Conservation (phyloP, 495 filamentous ascomycete genomes). For the Aspergillus conjunctus region DNA sequence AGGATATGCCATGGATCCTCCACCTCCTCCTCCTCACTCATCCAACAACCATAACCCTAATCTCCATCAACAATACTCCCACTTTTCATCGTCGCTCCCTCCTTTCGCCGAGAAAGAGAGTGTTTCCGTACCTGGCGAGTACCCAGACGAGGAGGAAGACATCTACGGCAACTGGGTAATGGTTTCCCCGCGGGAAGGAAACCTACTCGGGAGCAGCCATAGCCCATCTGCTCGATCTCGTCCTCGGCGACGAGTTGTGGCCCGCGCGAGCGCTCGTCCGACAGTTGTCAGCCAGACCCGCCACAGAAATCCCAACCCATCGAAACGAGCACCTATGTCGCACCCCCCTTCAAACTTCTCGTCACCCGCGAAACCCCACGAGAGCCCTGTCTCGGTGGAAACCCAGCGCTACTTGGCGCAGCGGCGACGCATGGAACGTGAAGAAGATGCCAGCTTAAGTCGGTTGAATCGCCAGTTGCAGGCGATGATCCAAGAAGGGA, state of each 20-base stretch:
- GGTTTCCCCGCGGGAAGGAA: conserved; percentile 48
- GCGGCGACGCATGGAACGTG: conserved; percentile 69
- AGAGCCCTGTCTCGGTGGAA: conserved; percentile 58
- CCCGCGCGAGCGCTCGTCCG: conserved; percentile 26
- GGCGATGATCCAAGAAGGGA: conserved; percentile 85
- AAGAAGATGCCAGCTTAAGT: conserved; percentile 75
- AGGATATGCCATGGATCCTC: conserved; percentile 58
- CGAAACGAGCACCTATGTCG: conserved; percentile 35
- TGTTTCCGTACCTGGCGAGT: conserved; percentile 33
- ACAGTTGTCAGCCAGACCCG: conserved; percentile 17
- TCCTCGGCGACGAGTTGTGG: conserved; percentile 4
- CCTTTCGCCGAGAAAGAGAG: conserved; percentile 30
- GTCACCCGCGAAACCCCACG: conserved; percentile 39
- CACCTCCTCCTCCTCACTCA: conserved; percentile 10
- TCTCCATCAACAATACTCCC: conserved; percentile 1
- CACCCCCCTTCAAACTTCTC: conserved; percentile 30
- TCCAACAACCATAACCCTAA: not conserved
- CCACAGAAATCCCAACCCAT: conserved; percentile 24
- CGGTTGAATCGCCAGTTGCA: conserved; percentile 76
- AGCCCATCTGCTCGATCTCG: conserved; percentile 6
- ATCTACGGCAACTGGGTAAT: conserved; percentile 74
- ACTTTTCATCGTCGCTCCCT: not conserved
- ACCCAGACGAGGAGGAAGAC: conserved; percentile 47
- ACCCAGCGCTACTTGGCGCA: conserved; percentile 67
- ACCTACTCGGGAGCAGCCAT: conserved; percentile 9